Evolutionary conservation across 257 asterid species (phyloP).

Genomic region (Solanum gandarillasii): DNA sequence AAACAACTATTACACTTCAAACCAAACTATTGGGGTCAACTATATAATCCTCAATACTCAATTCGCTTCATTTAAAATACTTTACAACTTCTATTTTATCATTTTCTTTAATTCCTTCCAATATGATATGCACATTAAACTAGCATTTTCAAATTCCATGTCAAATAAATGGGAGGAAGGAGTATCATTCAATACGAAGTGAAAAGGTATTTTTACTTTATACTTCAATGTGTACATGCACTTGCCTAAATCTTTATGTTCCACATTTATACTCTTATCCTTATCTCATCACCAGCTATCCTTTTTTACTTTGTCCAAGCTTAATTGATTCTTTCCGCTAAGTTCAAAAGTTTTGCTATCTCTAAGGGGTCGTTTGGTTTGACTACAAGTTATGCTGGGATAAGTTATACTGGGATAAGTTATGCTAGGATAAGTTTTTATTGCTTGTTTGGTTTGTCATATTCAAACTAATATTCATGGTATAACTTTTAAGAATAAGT

Average conservation of each 20-base stretch:
- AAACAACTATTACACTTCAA: background rate
- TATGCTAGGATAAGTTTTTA: too few relatives aligned
- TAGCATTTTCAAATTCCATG: background rate
- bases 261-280: background rate
- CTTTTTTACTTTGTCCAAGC: background rate
- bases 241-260: background rate
- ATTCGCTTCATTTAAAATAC: background rate
- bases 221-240: background rate
- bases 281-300: background rate
- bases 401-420: too few relatives aligned
- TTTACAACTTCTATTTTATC: background rate
- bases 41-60: background rate
- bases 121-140: background rate
- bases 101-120: background rate
- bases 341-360: background rate
- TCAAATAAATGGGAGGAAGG: background rate
- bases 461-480: too few relatives aligned
- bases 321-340: background rate
- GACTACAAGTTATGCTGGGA: too few relatives aligned
- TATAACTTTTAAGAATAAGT: too few relatives aligned
- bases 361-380: background rate
- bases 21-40: background rate
- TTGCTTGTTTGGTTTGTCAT: too few relatives aligned
- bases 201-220: background rate
- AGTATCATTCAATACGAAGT: background rate